Conservation (phyloP, 371 early-diverging fungal genomes). For the Smittium mucronatum region DNA sequence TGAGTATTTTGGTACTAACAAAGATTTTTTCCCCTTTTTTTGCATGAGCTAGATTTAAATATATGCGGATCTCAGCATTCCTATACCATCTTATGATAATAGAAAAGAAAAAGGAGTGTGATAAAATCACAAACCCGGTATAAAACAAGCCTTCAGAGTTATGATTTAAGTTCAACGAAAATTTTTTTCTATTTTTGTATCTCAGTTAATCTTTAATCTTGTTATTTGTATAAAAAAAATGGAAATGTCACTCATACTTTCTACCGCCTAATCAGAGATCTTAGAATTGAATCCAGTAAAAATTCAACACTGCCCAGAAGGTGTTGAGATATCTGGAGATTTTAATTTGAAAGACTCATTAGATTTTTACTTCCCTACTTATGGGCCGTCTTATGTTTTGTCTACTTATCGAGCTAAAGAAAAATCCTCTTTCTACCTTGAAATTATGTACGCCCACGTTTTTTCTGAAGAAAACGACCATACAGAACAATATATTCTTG, state of each 20-base stretch:
- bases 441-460: background rate
- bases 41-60: background rate
- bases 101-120: background rate
- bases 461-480: background rate
- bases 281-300: background rate
- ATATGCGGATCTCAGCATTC: background rate
- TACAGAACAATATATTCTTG: background rate
- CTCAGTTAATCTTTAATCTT: background rate
- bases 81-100: background rate
- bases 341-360: background rate
- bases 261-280: background rate
- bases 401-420: background rate
- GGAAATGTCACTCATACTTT: background rate
- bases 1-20: background rate
- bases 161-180: background rate
- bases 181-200: background rate
- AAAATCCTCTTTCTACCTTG: background rate
- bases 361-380: background rate
- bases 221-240: background rate
- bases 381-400: background rate
- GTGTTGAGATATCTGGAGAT: background rate
- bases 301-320: background rate
- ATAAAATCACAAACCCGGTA: background rate
- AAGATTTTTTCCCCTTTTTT: background rate
- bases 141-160: background rate